Evolutionary conservation across 2,329 filamentous ascomycete genomes (phyloP), one percentile per base, ranked within the genome.

Genomic region (Colletotrichum costaricense): DNA sequence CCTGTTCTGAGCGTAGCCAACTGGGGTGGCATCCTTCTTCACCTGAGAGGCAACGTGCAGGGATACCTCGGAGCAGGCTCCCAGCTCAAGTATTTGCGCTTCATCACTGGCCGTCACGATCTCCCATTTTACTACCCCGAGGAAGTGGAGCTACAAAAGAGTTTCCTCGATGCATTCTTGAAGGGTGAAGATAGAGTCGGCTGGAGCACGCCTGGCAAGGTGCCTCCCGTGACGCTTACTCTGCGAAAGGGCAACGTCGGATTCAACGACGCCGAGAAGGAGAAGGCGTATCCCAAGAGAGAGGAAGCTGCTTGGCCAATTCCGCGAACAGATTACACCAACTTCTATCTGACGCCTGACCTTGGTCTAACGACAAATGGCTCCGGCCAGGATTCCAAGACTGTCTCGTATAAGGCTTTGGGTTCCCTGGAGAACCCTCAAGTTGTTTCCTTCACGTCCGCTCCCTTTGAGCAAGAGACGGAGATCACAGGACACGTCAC

Each of bases 91-190:
- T 94, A 92, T 75, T 84, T 94, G 0, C 88, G 92, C 7, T 90
- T 93, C 79, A 92, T 94, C 77, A 91, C 89, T 0, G 92, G 93
- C 2, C 87, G 93, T 0, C 92, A 94, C 74, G 92, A 94, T 76
- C 84, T 94, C 2, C 92, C 92, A 0, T 94, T 94, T 79, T 94
- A 93, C 81, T 93, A 93, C 78, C 80, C 87, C 1, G 90, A 93
- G 60, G 90, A 93, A 74, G 92, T 93, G 0, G 90, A 92, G 73
- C 76, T 94, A 0, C 93, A 94, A 77, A 86, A 85, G 59, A 90
- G 88, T 75, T 94, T 94, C 79, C 82, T 94, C 0, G 91, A 93
- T 72, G 92, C 92, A 0, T 94, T 94, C 78, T 85, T 94, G 46
- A 94, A 93, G 76, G 90, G 86, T 1, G 86, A 93, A 0, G 93